Base-by-base conservation (phyloP, 2,329 filamentous ascomycete species). In the Plectosphaerella sp. region DNA sequence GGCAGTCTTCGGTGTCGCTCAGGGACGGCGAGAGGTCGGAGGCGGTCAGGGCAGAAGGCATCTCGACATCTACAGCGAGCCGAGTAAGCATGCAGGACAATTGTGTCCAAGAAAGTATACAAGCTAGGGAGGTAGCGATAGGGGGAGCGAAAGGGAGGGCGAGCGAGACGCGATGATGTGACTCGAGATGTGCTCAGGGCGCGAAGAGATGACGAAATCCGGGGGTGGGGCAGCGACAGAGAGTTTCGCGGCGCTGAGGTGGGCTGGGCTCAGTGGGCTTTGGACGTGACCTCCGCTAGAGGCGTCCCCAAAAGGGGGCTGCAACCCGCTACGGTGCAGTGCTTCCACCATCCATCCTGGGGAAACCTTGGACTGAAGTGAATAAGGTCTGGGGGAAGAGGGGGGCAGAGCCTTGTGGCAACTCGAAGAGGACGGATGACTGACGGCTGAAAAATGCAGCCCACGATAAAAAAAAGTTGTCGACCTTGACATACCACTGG, bases 1-100 rank as follows among this genome's bases (percentile, higher is more conserved):
- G 53, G 55, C 60, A 62, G 51, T 56, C 64, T 52, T 57, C 56
- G 8, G 56, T 52, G 35, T 57, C 56, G 55, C 51, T 57, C 18
- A 57, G 48, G 24, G 42, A 56, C 47, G 54, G 50, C n/a, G 56
- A 54, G 4, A 57, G 56, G 33, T 57, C 56, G 36, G 55, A 55
- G 39, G 56, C 45, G 37, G 47, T 53, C 18, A 52, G 22, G 12
- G 50, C 47, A 45, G 54, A 56, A 10, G 52, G 54, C 56, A 57
- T 58, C 24, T 53, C 55, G 52, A 52, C 53, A 46, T 55, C 55
- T 57, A 47, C 35, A n/a, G 25, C n/a, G 12, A 18, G 33, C 14
- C 22, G 36, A 20, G 48, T 55, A 46, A 55, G 53, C 42, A 28
- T 28, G 14, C 22, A 48, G 11, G 16, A 45, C 9, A n/a, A 11